Evolutionary conservation across 2,329 filamentous ascomycete genomes (phyloP), one percentile per base, ranked within the genome.

Genomic region (Colletotrichum sp.): DNA sequence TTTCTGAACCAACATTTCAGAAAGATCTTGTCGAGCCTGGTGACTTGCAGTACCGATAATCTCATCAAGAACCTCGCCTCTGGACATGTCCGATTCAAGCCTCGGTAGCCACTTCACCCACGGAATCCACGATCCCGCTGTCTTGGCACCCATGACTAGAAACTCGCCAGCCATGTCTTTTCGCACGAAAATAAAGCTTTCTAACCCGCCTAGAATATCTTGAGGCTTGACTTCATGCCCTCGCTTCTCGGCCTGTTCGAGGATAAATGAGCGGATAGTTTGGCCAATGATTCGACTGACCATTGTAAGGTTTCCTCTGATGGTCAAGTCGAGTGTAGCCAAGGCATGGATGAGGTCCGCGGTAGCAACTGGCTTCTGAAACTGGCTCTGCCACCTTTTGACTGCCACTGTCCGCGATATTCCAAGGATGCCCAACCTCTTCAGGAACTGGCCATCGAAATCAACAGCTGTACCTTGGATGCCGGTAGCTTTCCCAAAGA

Each of bases 401-500:
- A 77, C n/a, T 2, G 70, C 73, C 2, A 48, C 28, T 5, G 30
- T 9, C 3, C 74, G 73, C 12, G 62, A 56, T 16, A 21, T 28
- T 3, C 34, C 69, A 3, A 58, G 34, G 4, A 76, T 36, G 2
- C 73, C 75, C 24, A 77, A 28, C 8, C 7, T 62, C 10, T 28
- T 62, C 12, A 77, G 9, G 5, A 76, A 69, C 4, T 66, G 69
- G 2, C 73, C 75, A 4, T 38, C 62, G 18, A 77, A 77, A 5
- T 30, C 21, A 1, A 77, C 48, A 7, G 75, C 73, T 1, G 70
- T 64, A 4, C 75, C 75, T 4, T 68, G 75, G 2, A 59, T 62
- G 7, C 69, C 66, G 1, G 30, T 59, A 6, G 69, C 78, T 32
- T 79, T 79, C 4, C 79, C 79, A 30, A 80, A 80, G 36, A 80